Evolutionary conservation across 1,284 basidiomycete species (phyloP), one percentile per base, ranked within the genome.

Genomic region (Ustilago lituana): DNA sequence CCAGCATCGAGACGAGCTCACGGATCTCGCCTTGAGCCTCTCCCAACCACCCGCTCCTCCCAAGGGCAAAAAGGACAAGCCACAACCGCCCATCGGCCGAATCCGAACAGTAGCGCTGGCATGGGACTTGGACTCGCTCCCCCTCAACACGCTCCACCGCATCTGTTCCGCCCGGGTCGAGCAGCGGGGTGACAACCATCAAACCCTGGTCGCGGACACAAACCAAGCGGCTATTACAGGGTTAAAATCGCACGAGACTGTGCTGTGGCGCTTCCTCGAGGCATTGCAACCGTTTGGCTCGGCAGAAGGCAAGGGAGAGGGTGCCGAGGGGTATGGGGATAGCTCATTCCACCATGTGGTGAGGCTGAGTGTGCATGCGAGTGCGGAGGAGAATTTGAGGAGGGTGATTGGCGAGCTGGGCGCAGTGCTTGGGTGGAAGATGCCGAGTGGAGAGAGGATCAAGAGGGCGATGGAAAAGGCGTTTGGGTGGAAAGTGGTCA

Each of bases 241-340:
- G 19, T 27, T 63, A 9, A 50, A 56, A 12, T 61, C 47, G 17
- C 91, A 98, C 82, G 94, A 97, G 82, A 85, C 87, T 2, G 87
- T 95, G 10, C 84, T 98, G 23, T 89, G 90, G 87, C 85, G 85
- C 81, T 98, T 80, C 47, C 37, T 98, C 49, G 85, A 85, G 29
- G 80, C 85, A 3, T 84, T 86, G 1, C 87, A 94, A 69, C 86
- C 88, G 49, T 89, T 97, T 9, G 83, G 85, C 10, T 53, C 37
- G 3, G 26, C 26, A 1, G 43, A 61, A 22, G 77, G 79, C 14
- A 71, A 64, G 5, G 86, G 73, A 0, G 70, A 77, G 26, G 74
- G 72, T 2, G 46, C 33, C 12, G 50, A 66, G 12, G 76, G 74
- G 9, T 64, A 86, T 1, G 83, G 82, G 5, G 88, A 84, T 50